These are phyloP conservation scores for Neocucurbitaria cava DNA, from an alignment of 2,329 filamentous ascomycete genomes.

Conservation along the genomic window DNA sequence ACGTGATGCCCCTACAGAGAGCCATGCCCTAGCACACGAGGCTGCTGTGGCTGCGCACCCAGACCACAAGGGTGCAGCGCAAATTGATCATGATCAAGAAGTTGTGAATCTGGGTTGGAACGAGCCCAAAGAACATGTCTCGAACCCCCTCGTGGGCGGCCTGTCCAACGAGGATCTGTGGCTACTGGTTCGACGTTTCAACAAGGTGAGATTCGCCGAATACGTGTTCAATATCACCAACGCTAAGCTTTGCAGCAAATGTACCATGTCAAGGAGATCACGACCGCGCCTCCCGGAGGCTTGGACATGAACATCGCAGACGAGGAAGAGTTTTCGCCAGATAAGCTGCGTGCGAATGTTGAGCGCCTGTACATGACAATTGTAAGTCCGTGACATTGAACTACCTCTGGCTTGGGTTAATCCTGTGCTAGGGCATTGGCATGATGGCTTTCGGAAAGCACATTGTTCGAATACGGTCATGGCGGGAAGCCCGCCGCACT, in stretches of 20 bases:
- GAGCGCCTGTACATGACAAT: constrained; percentile 86
- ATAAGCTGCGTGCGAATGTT: constrained; percentile 78
- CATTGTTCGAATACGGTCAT: constrained; percentile 76
- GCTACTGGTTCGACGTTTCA: constrained; percentile 74
- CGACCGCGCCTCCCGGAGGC: constrained; percentile 66
- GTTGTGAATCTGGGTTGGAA: constrained; percentile 76
- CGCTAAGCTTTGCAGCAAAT: constrained; percentile 59
- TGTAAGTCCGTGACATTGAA: constrained; percentile 30
- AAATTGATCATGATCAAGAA: constrained; percentile 56
- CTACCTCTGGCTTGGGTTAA: constrained; percentile 6
- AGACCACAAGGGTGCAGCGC: constrained; percentile 54
- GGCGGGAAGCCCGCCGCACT: constrained; percentile 76
- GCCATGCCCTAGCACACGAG: constrained; percentile 55
- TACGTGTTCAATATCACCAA: background rate
- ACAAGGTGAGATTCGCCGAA: constrained; percentile 63
- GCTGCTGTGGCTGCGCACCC: constrained; percentile 43
- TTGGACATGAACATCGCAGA: constrained; percentile 82
- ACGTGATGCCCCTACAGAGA: constrained; percentile 53
- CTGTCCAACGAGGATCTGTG: constrained; percentile 76
- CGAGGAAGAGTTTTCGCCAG: constrained; percentile 83
- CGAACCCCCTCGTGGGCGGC: constrained; percentile 69
- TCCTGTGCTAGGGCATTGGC: constrained; percentile 59
- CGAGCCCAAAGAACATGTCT: constrained; percentile 62
- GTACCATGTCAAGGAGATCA: constrained; percentile 74
- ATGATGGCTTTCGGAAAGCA: constrained; percentile 74